These are phyloP conservation scores for Malus fusca DNA, from an alignment of 306 rosid species.

Conservation along the genomic window DNA sequence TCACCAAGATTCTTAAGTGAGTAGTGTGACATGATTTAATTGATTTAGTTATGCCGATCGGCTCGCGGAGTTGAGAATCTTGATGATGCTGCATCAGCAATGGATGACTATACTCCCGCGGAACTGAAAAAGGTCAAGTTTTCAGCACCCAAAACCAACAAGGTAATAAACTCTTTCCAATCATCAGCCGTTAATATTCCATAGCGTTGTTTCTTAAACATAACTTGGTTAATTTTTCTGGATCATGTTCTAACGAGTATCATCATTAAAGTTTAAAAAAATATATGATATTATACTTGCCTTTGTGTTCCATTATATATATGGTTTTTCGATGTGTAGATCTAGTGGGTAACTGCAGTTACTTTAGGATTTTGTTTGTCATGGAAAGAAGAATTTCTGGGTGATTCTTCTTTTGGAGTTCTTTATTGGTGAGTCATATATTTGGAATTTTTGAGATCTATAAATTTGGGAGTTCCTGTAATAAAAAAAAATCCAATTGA, in stretches of 20 bases:
- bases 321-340: neutral
- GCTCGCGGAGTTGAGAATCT: constrained; percentile 60
- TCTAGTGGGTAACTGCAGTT: neutral
- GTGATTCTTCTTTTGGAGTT: neutral
- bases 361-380: neutral
- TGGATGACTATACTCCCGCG: constrained; percentile 32
- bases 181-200: neutral
- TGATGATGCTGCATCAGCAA: constrained; percentile 99
- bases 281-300: neutral
- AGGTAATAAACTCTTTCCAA: neutral
- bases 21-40: neutral
- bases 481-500: neutral
- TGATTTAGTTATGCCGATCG: neutral
- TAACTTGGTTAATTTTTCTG: neutral
- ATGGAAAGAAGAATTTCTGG: neutral
- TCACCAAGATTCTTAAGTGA: constrained; percentile 79
- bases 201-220: neutral
- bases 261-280: neutral
- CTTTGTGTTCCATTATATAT: neutral
- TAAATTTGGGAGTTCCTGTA: neutral
- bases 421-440: neutral
- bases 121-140: neutral
- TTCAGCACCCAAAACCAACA: neutral
- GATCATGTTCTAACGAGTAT: neutral
- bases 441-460: neutral